Conservation (phyloP, 208 protist species). For the Naegleria fowleri region DNA sequence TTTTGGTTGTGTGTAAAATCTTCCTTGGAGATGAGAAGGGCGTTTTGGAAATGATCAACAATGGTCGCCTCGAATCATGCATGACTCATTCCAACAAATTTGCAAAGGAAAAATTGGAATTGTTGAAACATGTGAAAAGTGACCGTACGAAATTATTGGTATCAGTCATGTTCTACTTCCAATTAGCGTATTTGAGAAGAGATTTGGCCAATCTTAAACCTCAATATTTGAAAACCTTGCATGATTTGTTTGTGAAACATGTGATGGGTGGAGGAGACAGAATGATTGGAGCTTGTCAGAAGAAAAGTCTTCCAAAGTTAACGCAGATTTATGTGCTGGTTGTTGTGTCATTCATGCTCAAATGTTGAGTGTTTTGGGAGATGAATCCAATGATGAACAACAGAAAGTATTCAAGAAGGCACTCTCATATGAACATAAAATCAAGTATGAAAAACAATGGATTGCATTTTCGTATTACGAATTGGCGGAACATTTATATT, state of each 20-base stretch:
- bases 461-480: not conserved
- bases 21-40: not conserved
- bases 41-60: not conserved
- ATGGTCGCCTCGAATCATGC: not conserved
- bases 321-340: not conserved
- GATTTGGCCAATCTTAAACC: constrained; percentile 15
- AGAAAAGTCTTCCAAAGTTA: not conserved
- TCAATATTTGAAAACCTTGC: not conserved
- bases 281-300: not conserved
- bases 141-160: not conserved
- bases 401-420: not conserved
- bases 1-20: not conserved
- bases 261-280: too few species aligned
- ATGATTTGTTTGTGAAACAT: not conserved
- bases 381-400: not conserved
- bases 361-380: not conserved
- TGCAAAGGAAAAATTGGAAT: not conserved
- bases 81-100: not conserved
- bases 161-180: not conserved
- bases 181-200: constrained; percentile 6
- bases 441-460: not conserved
- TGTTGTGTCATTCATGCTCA: not conserved
- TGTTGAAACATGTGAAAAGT: not conserved
- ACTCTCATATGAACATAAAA: not conserved
- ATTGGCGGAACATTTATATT: not conserved